A percentile compares a stretch with the other conserved stretches of the same genome.
These are phyloP conservation scores for Brasenia schreberi DNA, from an alignment of 164 flowering plant species.

Conservation along the genomic window DNA sequence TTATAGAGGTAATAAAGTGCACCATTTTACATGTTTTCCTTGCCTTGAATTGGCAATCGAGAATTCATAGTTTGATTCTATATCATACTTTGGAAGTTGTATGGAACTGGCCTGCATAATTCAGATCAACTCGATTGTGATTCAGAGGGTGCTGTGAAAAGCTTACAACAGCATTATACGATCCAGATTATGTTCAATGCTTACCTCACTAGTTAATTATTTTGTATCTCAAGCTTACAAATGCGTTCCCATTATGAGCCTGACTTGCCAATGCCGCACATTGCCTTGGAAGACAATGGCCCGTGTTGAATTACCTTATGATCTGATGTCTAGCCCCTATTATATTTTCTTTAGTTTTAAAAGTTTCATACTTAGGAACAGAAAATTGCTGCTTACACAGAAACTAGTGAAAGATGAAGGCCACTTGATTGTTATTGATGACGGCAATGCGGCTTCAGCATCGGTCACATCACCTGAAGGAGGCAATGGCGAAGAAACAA, in stretches of 20 bases:
- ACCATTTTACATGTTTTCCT: neutral
- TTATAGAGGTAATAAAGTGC: constrained; percentile 63
- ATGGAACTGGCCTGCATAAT: neutral
- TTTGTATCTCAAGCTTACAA: neutral
- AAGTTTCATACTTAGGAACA: neutral
- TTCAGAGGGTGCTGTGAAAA: too few species aligned
- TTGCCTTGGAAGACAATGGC: neutral
- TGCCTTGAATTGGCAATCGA: too few species aligned
- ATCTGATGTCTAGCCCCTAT: too few species aligned
- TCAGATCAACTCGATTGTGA: neutral
- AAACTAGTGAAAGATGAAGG: constrained; percentile 81
- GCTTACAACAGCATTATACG: too few species aligned
- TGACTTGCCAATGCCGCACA: neutral
- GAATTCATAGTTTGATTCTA: too few species aligned
- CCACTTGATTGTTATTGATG: constrained; percentile 73
- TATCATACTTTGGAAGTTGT: neutral
- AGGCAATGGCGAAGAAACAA: constrained; percentile 33
- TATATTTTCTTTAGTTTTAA: too few species aligned
- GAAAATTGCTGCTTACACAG: constrained; percentile 21
- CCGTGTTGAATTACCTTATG: too few species aligned
- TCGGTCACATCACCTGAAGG: constrained; percentile 10
- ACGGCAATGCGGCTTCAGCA: constrained; percentile 22
- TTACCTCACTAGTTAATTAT: neutral
- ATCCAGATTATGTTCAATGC: neutral
- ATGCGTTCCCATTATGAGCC: neutral